Conservation (phyloP, 2,329 filamentous ascomycete genomes). For the Cyclaneusma minus region DNA sequence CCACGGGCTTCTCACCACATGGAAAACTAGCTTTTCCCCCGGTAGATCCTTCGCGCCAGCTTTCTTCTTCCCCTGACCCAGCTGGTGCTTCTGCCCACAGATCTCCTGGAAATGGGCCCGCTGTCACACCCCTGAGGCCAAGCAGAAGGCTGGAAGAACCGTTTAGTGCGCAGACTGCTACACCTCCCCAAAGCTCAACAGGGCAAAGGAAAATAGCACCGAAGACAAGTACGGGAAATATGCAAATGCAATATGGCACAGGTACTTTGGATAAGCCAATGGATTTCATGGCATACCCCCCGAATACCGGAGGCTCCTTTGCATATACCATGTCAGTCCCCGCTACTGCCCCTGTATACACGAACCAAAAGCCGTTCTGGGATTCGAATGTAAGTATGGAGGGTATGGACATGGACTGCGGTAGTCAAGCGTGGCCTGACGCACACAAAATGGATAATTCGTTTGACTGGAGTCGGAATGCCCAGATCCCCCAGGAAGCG, state of each 20-base stretch:
- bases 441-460: slow-evolving; percentile 32
- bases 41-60: slow-evolving; percentile 40
- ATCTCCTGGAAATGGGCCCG: slow-evolving; percentile 27
- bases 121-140: slow-evolving; percentile 24
- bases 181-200: slow-evolving; percentile 41
- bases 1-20: slow-evolving; percentile 41
- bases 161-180: slow-evolving; percentile 32
- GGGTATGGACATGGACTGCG: slow-evolving; percentile 39
- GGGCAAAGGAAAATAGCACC: slow-evolving; percentile 41
- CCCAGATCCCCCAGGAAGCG: slow-evolving; percentile 37
- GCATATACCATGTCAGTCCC: slow-evolving; percentile 44
- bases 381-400: slow-evolving; percentile 33
- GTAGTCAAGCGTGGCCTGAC: slow-evolving; percentile 15
- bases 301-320: slow-evolving; percentile 40
- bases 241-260: slow-evolving; percentile 16
- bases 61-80: slow-evolving; percentile 40
- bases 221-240: slow-evolving; percentile 12
- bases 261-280: slow-evolving; percentile 12
- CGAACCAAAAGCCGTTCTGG: slow-evolving; percentile 35
- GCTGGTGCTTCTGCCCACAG: slow-evolving; percentile 18
- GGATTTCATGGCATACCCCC: slow-evolving; percentile 32
- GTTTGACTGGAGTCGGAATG: slow-evolving; percentile 39
- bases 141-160: slow-evolving; percentile 19
- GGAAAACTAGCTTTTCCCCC: slow-evolving; percentile 38
- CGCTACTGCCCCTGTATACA: slow-evolving; percentile 28